Conservation (phyloP, 306 rosid species). For the Dryas alaskensis region DNA sequence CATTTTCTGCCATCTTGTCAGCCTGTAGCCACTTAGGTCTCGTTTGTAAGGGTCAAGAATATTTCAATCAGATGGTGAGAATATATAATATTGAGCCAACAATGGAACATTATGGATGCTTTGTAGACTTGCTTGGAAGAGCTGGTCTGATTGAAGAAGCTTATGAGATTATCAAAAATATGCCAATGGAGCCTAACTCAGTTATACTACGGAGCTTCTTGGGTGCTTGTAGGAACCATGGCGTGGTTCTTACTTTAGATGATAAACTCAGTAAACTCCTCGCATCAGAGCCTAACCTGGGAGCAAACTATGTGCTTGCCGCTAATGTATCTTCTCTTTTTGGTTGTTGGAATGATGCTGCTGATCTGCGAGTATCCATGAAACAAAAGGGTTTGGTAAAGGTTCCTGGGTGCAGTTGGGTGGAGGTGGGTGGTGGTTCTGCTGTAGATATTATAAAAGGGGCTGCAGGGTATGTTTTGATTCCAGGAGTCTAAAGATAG, state of each 20-base stretch:
- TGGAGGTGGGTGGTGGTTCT: constrained; percentile 39
- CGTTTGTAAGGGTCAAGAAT: constrained; percentile 43
- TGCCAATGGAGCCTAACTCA: constrained; percentile 53
- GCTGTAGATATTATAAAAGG: background rate
- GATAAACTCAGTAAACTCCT: constrained; percentile 35
- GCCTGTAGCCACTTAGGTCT: constrained; percentile 75
- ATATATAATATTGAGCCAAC: constrained; percentile 47
- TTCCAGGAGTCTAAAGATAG: background rate
- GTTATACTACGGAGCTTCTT: constrained; percentile 58
- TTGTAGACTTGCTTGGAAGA: constrained; percentile 66
- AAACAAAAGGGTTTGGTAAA: constrained; percentile 51
- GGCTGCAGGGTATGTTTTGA: background rate
- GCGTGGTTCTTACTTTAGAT: constrained; percentile 40
- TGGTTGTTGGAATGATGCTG: constrained; percentile 51
- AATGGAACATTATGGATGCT: constrained; percentile 64
- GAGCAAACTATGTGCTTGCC: constrained; percentile 54
- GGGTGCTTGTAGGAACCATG: constrained; percentile 51
- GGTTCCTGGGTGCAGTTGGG: constrained; percentile 65
- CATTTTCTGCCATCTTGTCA: constrained; percentile 52
- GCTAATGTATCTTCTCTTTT: constrained; percentile 46
- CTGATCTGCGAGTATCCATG: constrained; percentile 54
- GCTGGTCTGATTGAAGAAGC: constrained; percentile 58
- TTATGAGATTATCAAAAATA: constrained; percentile 43
- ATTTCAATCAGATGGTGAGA: constrained; percentile 54
- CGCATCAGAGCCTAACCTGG: constrained; percentile 48